These are phyloP conservation scores for Trichoderma virens DNA, from an alignment of 495 filamentous ascomycete species.

Conservation along the genomic window DNA sequence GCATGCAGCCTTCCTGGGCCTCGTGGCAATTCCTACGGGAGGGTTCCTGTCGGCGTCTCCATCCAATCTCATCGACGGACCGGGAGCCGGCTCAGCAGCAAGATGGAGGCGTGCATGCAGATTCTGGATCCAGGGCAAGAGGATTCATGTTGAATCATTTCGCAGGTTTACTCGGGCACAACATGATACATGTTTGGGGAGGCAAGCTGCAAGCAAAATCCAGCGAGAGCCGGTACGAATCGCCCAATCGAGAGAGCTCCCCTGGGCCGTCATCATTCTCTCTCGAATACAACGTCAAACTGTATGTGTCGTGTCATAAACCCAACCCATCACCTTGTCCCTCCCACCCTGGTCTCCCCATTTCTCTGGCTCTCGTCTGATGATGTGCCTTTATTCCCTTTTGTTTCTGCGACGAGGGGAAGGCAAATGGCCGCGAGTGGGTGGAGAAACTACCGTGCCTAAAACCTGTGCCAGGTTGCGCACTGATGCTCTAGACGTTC, in stretches of 20 bases:
- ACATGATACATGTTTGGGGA: too few relatives aligned
- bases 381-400: background rate
- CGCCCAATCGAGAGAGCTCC: too few relatives aligned
- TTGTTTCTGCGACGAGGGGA: too few relatives aligned
- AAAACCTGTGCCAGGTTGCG: background rate
- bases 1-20: background rate
- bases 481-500: background rate
- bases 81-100: background rate
- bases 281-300: too few relatives aligned
- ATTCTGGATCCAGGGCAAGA: background rate
- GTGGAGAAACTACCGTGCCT: background rate
- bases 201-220: too few relatives aligned
- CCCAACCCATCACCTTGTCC: background rate
- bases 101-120: background rate
- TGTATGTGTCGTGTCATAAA: background rate
- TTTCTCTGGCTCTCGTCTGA: background rate
- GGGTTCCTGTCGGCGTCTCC: background rate
- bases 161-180: background rate
- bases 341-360: background rate
- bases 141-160: background rate
- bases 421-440: too few relatives aligned
- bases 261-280: too few relatives aligned
- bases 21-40: conserved; percentile 2
- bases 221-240: too few relatives aligned
- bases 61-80: conserved; percentile 5